Evolutionary conservation across 2,329 filamentous ascomycete species (phyloP), one percentile per base, ranked within the genome.

Genomic region (Aspergillus unguis): DNA sequence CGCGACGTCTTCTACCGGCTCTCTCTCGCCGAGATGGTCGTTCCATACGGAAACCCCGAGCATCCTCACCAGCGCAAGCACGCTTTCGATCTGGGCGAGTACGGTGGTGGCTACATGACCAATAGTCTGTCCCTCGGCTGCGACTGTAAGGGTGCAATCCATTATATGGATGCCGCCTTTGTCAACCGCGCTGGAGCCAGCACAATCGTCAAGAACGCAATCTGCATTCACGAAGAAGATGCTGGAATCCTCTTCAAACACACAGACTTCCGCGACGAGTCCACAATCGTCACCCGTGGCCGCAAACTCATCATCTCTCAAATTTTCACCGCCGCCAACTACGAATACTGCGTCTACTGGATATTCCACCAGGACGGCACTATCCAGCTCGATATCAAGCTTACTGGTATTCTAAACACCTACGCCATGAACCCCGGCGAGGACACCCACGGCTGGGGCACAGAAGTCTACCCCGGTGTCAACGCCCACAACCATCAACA

Each of bases 401-500:
- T 96, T 28, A 96, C 91, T 0, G 91, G 91, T 48, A 95, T 96
- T 67, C 77, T 96, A 49, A 96, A 96, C 78, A 96, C 92, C 0
- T 96, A 95, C 64, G 77, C 85, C 27, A 86, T 96, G 79, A 83
- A 85, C 62, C 83, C 85, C 0, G 88, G 84, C 43, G 91, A 96
- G 72, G 88, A 94, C 58, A 87, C 88, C 6, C 78, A 88, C 29
- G 90, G 89, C 54, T 96, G 90, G 89, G 92, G 92, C 52, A 95
- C 91, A 0, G 86, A 95, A 70, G 92, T 96, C 6, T 94, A 92
- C 65, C 88, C 90, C 0, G 86, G 89, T 37, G 90, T 96, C 65
- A 95, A 96, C 65, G 92, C 92, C 0, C 92, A 96, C 75, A 96
- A 96, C 75, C 92, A 96, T 71, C 91, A 96, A 72, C 92, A 96